These are phyloP conservation scores for Friedmanniomyces endolithicus DNA, from an alignment of 495 filamentous ascomycete genomes.

Conservation along the genomic window DNA sequence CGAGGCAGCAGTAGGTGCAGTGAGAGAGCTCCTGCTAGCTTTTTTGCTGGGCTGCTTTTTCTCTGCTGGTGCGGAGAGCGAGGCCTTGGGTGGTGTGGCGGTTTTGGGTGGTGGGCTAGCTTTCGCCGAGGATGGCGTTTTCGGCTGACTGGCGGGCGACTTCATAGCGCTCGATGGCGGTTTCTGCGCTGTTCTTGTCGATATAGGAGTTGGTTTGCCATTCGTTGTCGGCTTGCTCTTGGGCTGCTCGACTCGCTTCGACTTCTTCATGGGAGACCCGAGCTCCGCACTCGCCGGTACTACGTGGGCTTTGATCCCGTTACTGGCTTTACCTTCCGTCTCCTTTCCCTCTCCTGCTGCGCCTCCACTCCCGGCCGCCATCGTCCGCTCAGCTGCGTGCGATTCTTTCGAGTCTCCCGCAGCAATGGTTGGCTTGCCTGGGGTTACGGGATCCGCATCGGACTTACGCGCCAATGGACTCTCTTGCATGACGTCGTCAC, in stretches of 20 bases:
- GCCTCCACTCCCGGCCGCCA: conserved; percentile 29
- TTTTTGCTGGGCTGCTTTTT: conserved; percentile 11
- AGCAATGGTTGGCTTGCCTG: conserved; percentile 30
- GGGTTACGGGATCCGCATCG: conserved; percentile 9
- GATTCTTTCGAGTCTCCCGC: conserved; percentile 24
- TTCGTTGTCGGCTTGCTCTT: conserved; percentile 1
- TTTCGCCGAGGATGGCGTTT: conserved; percentile 4
- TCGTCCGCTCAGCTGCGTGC: conserved; percentile 30
- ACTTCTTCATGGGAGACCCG: not conserved
- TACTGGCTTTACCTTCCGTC: not conserved
- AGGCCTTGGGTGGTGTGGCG: conserved; percentile 2
- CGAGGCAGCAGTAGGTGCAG: conserved; percentile 23
- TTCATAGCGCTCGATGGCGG: not conserved
- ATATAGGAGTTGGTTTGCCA: conserved; percentile 1
- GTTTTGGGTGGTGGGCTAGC: conserved; percentile 3
- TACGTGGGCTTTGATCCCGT: not conserved
- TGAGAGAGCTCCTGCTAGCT: conserved; percentile 20
- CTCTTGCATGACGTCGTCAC: conserved; percentile 3
- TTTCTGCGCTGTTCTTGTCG: conserved; percentile 12
- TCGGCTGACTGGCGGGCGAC: conserved; percentile 11
- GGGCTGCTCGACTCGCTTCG: not conserved
- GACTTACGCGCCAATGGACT: conserved; percentile 10
- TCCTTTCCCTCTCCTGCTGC: conserved; percentile 12
- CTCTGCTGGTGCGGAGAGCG: not conserved
- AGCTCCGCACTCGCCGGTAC: not conserved